Conservation (phyloP, 495 filamentous ascomycete genomes). For the Aspergillus affinis region DNA sequence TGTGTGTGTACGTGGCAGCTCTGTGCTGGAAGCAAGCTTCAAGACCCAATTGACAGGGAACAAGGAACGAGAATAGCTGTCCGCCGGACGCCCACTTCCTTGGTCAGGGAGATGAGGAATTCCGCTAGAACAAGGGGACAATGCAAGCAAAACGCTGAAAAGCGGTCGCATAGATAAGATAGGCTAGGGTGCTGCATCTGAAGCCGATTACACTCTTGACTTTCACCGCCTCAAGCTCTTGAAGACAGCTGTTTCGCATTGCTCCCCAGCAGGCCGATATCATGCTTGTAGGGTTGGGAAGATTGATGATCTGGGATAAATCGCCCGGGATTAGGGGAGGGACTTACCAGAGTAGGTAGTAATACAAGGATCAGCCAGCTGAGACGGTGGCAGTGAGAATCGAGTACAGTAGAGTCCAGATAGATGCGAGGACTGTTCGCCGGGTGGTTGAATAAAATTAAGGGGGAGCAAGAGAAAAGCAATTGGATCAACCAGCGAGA, state of each 20-base stretch:
- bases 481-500: constrained; percentile 9
- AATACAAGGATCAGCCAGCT: constrained; percentile 1
- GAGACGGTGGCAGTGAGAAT: not conserved
- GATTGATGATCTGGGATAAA: not conserved
- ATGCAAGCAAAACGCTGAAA: not conserved
- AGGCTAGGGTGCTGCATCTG: not conserved
- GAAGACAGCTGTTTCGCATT: constrained; percentile 2
- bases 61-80: not conserved
- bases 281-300: not conserved
- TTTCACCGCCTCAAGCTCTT: constrained; percentile 5
- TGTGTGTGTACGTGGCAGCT: not conserved
- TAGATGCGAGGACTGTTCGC: not conserved
- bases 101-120: not conserved
- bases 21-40: not conserved
- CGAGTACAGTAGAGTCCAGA: no score
- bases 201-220: constrained; percentile 1
- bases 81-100: not conserved
- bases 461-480: not conserved
- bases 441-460: constrained; percentile 2
- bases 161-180: constrained; percentile 6
- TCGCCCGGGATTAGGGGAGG: not conserved
- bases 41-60: constrained; percentile 5
- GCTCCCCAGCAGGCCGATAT: not conserved
- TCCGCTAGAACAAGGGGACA: not conserved
- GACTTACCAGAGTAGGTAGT: not conserved